phyloP scores from a whole-genome alignment of 2,329 filamentous ascomycete species.

The Colletotrichum endophyticum region DNA sequence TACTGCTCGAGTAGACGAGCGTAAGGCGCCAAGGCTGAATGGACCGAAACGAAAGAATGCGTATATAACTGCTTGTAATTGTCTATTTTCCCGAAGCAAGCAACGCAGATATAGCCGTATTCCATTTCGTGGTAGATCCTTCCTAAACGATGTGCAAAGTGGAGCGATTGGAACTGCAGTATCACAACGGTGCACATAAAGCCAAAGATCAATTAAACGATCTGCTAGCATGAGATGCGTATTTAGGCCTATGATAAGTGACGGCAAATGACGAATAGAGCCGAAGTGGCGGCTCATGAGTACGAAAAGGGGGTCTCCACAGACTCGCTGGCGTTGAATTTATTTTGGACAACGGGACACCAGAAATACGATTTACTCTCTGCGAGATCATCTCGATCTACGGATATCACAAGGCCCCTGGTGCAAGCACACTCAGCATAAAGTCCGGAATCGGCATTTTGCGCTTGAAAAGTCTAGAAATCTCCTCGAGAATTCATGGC shows the following conservation, averaged over 20 bases:
- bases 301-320: background rate
- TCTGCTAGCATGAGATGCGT: background rate
- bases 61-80: background rate
- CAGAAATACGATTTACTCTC: background rate
- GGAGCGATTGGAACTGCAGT: rapidly evolving
- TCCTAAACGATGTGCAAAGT: background rate
- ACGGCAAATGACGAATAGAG: background rate
- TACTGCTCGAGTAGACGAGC: background rate
- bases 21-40: background rate
- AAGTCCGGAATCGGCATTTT: background rate
- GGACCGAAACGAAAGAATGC: background rate
- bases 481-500: background rate
- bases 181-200: rapidly evolving
- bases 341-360: rapidly evolving
- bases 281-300: background rate
- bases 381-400: background rate
- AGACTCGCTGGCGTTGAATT: background rate
- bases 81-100: background rate
- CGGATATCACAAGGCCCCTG: background rate
- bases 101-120: background rate
- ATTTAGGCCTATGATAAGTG: background rate
- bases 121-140: too few relatives aligned
- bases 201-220: background rate
- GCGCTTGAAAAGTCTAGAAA: rapidly evolving
- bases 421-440: background rate